Base-by-base conservation (phyloP, 2,329 filamentous ascomycete species). In the Hypoxylon sp. region DNA sequence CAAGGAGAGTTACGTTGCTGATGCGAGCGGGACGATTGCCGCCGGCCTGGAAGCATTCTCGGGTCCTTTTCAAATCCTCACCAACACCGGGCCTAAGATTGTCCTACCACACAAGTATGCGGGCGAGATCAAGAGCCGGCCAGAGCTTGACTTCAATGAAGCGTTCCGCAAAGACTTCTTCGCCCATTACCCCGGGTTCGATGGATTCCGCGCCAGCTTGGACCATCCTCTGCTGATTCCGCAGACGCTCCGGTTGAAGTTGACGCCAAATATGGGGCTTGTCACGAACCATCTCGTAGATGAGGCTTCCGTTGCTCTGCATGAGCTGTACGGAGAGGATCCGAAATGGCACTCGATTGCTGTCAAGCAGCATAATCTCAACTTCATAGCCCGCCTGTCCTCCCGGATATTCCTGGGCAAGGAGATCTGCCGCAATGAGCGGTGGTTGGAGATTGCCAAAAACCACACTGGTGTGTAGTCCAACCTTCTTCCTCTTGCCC, bases 371-470 rank as follows among this genome's bases (percentile, higher is more conserved):
- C 71, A 78, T 30, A 56, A 82, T 16, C 78, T 83, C 2, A 73
- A 78, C 14, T 67, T 84, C 6, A 78, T 87, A 7, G 81, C 82
- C 12, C 81, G 82, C 6, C 67, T 85, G 8, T 84, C 83, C 0
- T 81, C 83, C 1, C 77, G 82, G 4, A 78, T 84, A 2, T 85
- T 85, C 62, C 72, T 85, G 2, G 83, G 83, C 2, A 68, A 73
- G 3, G 73, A 76, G 4, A 69, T 84, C 12, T 83, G 81, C 71
- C 80, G 81, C 5, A 78, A 85, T 65, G 70, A 79, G 30, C 73
- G 78, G 30, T 86, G 83, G 83, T 77, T 85, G 16, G 72, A 79
- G 0, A 78, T 83, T 53, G 72, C 79, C 42, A 75, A 81, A 72
- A 72, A 76, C 24, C 83, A 82, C 68, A 80, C 80, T 8, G 60